Conservation (phyloP, 441 rosid genomes). For the Erysimum pusillum region DNA sequence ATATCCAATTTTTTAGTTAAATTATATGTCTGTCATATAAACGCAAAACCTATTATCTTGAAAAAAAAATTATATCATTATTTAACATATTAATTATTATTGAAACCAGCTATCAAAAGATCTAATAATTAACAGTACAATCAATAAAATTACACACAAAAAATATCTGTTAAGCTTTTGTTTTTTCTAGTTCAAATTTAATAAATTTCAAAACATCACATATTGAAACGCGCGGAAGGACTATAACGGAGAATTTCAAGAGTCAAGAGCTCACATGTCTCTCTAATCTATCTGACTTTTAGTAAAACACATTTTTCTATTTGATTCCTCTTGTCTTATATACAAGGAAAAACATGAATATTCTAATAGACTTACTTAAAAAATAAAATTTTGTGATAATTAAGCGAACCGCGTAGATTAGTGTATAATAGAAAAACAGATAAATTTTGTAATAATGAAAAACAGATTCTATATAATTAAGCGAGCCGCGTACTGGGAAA, state of each 20-base stretch:
- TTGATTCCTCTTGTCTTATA: constrained; percentile 31
- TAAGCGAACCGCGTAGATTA: constrained; percentile 1
- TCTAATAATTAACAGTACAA: too few species aligned
- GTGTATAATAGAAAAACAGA: not conserved
- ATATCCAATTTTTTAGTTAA: too few species aligned
- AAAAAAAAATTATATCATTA: not conserved
- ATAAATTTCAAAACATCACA: not conserved
- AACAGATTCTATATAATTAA: not conserved
- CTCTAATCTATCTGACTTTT: not conserved
- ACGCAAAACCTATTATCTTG: not conserved
- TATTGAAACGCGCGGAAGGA: not conserved
- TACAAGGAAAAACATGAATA: constrained; percentile 9
- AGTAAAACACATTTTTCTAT: not conserved
- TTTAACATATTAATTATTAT: not conserved
- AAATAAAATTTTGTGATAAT: not conserved
- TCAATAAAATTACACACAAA: not conserved
- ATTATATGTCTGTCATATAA: not conserved
- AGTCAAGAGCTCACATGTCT: not conserved
- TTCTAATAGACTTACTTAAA: not conserved
- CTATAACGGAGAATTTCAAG: not conserved
- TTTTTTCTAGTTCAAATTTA: not conserved
- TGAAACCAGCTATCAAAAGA: too few species aligned
- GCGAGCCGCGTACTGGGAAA: not conserved
- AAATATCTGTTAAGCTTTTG: not conserved
- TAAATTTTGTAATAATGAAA: not conserved